phyloP scores from a whole-genome alignment of 2,329 filamentous ascomycete genomes.

The Aureobasidium uvarum region DNA sequence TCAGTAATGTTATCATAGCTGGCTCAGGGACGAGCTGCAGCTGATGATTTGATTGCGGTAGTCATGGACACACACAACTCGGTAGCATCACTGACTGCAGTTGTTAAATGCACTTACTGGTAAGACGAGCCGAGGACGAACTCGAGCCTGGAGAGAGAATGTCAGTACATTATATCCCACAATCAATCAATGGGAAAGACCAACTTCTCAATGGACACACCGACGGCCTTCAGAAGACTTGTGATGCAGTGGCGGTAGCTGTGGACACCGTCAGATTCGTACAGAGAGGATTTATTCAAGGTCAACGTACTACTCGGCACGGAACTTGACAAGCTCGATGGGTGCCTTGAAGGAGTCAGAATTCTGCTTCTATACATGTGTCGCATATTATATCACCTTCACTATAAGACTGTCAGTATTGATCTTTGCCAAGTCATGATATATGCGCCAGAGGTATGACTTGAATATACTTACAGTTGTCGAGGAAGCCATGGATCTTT shows the following conservation, averaged over 20 bases:
- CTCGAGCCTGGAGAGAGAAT: constrained; percentile 54
- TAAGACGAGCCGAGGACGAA: constrained; percentile 74
- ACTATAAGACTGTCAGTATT: background rate
- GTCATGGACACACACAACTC: background rate
- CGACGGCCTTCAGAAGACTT: constrained; percentile 70
- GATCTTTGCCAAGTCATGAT: constrained; percentile 31
- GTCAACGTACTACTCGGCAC: constrained; percentile 63
- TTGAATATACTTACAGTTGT: constrained; percentile 39
- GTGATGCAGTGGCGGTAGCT: constrained; percentile 73
- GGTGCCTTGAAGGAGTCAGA: constrained; percentile 56
- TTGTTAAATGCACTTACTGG: constrained; percentile 32
- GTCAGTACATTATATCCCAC: background rate
- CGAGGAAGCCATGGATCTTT: constrained; percentile 67
- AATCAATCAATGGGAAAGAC: constrained; percentile 33
- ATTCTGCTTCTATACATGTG: too few species aligned
- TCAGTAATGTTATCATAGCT: constrained; percentile 14
- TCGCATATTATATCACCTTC: background rate
- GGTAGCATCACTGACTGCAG: background rate
- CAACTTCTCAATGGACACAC: constrained; percentile 65
- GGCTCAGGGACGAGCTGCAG: background rate
- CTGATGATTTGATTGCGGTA: background rate
- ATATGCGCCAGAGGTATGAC: background rate
- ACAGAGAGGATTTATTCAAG: background rate
- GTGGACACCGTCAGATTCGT: background rate
- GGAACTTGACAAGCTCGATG: constrained; percentile 77